Evolutionary conservation across 805 yeast species (phyloP).

Genomic region (Monosporozyma servazzii): DNA sequence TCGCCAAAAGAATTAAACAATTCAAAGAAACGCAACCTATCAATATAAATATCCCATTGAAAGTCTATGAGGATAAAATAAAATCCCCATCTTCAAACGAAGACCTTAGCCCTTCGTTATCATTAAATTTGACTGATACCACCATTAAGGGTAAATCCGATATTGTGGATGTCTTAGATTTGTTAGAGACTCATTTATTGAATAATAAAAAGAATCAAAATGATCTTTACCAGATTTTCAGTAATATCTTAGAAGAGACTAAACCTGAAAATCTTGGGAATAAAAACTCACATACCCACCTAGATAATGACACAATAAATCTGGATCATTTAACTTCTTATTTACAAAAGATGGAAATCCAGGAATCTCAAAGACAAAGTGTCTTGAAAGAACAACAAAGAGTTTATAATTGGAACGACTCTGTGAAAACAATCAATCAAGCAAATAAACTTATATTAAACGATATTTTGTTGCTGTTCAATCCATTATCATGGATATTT

Average conservation of each 20-base stretch:
- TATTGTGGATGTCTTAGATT: background rate
- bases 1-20: background rate
- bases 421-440: background rate
- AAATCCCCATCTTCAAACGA: background rate
- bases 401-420: constrained; percentile 19
- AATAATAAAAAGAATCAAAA: constrained; percentile 1
- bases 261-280: constrained; percentile 6
- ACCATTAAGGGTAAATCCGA: background rate
- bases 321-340: constrained; percentile 5
- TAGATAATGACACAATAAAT: background rate
- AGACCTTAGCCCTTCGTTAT: background rate
- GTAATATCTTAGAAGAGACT: constrained; percentile 7
- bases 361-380: constrained; percentile 14
- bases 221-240: constrained; percentile 8
- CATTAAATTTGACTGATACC: background rate
- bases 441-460: background rate
- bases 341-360: constrained; percentile 14
- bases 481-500: background rate
- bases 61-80: background rate
- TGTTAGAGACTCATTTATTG: constrained; percentile 1
- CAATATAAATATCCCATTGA: background rate
- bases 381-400: constrained; percentile 15
- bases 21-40: background rate
- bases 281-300: constrained; percentile 9
- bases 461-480: background rate